Evolutionary conservation across 2,329 filamentous ascomycete genomes (phyloP), one percentile per base, ranked within the genome.

Genomic region (Penicillium sp.): DNA sequence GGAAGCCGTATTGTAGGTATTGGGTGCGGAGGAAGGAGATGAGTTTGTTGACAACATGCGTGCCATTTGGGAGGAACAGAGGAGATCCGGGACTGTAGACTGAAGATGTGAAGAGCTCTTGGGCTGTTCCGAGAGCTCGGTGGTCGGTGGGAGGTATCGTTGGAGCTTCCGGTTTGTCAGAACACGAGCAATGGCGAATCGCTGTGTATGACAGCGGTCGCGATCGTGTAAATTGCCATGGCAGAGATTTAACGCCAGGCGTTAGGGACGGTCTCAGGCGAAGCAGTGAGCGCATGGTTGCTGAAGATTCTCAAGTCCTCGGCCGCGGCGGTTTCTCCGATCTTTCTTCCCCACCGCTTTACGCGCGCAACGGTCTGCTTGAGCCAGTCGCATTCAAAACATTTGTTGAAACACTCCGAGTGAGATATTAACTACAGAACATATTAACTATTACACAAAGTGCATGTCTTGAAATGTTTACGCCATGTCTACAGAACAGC

Each of bases 71-170:
- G 6, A 93, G 82, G 68, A 96, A 91, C 12, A 96, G 86, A 3
- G 91, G 91, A 17, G 91, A 94, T 1, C 91, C 91, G 3, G 92
- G 91, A 68, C 90, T 94, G 73, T 92, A 93, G 38, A 83, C 73
- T 1, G 90, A 92, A 15, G 85, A 90, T 38, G 86, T 90, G 74
- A 94, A 96, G 39, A 96, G 84, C 66, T 89, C 85, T 67, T 94
- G 90, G 6, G 71, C 66, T 39, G 76, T 75, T 27, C 79, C 81
- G 19, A 84, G 70, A 25, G 74, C 71, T 63, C 82, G 80, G 63
- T 85, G 82, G 61, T 84, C 81, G 56, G 74, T 73, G 6, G 74
- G 64, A 48, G 78, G 73, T 39, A 73, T 73, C 33, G 41, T 53
- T 21, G 75, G 51, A 54, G 62, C 47, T 64, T 65, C 62, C 23